Percentiles rank a stretch among this genome's conserved stretches.
Evolutionary conservation across 2,329 filamentous ascomycete genomes (phyloP).

Genomic region (Ascochyta koolunga): DNA sequence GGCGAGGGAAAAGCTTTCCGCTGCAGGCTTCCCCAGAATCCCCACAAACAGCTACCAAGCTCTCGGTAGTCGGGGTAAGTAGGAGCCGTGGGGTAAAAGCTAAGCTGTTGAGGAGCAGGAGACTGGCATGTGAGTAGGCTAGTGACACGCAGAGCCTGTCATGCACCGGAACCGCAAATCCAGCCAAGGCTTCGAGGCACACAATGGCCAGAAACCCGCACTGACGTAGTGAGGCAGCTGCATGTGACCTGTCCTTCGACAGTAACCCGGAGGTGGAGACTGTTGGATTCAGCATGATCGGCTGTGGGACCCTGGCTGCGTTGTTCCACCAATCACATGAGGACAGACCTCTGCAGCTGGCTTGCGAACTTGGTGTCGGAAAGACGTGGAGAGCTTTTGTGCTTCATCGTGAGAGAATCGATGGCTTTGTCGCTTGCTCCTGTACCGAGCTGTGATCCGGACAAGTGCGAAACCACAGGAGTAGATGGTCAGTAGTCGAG

Average conservation of each 20-base stretch:
- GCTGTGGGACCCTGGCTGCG: neutral
- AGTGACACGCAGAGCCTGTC: slow-evolving; percentile 3
- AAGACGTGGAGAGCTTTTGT: neutral
- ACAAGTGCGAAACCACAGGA: neutral
- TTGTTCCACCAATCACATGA: slow-evolving; percentile 14
- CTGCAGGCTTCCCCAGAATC: slow-evolving; percentile 12
- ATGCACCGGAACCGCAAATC: neutral
- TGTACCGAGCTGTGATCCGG: neutral
- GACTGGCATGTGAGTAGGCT: neutral
- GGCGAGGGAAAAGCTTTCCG: slow-evolving; percentile 15
- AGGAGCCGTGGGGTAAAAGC: neutral
- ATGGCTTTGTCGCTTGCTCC: neutral
- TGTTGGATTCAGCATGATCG: neutral
- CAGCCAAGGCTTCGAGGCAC: neutral
- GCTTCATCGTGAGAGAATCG: neutral
- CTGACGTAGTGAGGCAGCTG: neutral
- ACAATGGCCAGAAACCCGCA: neutral
- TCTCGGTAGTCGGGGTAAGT: slow-evolving; percentile 6
- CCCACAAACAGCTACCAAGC: slow-evolving; percentile 6
- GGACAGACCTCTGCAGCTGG: neutral
- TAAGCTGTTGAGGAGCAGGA: neutral
- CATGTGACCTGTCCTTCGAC: neutral
- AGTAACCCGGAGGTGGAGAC: slow-evolving; percentile 5
- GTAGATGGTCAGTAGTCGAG: neutral
- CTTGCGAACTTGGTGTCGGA: neutral